Evolutionary conservation across 345 rosid genomes (phyloP).

Genomic region (Lenwebbia sp.): DNA sequence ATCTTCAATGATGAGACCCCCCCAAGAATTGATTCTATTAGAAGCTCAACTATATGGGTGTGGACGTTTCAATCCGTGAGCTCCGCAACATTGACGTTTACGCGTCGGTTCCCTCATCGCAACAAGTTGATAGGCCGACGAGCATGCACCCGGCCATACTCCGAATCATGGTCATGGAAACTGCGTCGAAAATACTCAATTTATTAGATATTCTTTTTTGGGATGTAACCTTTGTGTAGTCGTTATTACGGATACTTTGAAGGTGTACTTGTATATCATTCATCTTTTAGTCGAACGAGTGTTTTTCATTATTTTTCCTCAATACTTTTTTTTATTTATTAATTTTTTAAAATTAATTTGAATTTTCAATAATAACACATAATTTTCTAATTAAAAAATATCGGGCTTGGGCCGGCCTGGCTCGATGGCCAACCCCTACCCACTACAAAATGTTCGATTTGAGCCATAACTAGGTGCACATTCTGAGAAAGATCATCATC

Average conservation of each 20-base stretch:
- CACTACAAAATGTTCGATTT: fast-evolving
- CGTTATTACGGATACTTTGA: too few species aligned
- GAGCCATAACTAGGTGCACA: fast-evolving
- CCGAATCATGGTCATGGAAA: too few species aligned
- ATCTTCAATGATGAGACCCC: not conserved
- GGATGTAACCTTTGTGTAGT: not conserved
- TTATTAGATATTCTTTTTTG: not conserved
- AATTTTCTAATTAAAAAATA: not conserved
- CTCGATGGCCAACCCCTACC: not conserved
- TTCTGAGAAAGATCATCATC: not conserved
- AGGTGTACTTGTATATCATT: not conserved
- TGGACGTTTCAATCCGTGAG: too few species aligned
- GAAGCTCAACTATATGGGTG: too few species aligned
- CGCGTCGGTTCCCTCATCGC: too few species aligned
- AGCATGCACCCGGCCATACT: too few species aligned
- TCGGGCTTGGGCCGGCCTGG: fast-evolving
- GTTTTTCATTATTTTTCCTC: not conserved
- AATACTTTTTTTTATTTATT: not conserved
- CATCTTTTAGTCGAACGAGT: not conserved
- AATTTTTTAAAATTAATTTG: not conserved
- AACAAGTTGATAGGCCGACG: too few species aligned
- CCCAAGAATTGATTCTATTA: too few species aligned
- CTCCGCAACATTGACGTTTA: too few species aligned
- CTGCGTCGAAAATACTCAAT: not conserved
- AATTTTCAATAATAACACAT: not conserved